Base-by-base conservation (phyloP, 441 rosid genomes). In the Mallotus repandus region DNA sequence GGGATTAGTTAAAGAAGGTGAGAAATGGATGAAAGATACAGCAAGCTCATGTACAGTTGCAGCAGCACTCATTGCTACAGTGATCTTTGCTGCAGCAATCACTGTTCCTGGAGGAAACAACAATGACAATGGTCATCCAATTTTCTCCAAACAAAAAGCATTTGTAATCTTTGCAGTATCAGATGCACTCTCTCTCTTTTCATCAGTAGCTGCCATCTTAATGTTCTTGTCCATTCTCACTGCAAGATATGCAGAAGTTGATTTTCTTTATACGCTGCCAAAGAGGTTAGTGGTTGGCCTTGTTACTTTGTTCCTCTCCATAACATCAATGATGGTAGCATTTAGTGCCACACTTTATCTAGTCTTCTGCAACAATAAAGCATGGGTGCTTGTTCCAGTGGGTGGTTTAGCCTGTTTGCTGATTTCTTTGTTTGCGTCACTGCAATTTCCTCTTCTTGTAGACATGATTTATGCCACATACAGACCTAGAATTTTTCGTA, bases 281-380 rank as follows among this genome's bases (percentile, higher is more conserved):
- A 38, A 38, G 41, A 38, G 41, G 41, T 38, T 38, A 38, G 41
- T 38, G 41, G 41, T 38, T 38, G 41, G 41, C 41, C 41, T 38
- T 38, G 41, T 38, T 38, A 3, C 41, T 6, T 6, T 38, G 41
- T 38, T 38, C 41, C 41, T 38, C 41, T 38, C 41, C 41, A 38
- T 38, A 38, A 38, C 41, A 38, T 38, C 41, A 38, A 38, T 38
- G 41, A 38, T 38, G 71, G 49, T 56, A 66, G 22, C 80, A 81
- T 66, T 83, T n/a, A 12, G 70, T 77, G 53, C 84, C 85, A 0
- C 89, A 29, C 1, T 72, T 29, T 72, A 35, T 63, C 41, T 62
- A 1, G 63, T 72, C 5, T 72, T 72, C 41, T 53, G 63, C 60
- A 53, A 63, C 41, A 38, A 53, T 4, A 53, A 52, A 19, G 41